Evolutionary conservation across 2,329 filamentous ascomycete genomes (phyloP).

Genomic region (Alternaria infectoria): DNA sequence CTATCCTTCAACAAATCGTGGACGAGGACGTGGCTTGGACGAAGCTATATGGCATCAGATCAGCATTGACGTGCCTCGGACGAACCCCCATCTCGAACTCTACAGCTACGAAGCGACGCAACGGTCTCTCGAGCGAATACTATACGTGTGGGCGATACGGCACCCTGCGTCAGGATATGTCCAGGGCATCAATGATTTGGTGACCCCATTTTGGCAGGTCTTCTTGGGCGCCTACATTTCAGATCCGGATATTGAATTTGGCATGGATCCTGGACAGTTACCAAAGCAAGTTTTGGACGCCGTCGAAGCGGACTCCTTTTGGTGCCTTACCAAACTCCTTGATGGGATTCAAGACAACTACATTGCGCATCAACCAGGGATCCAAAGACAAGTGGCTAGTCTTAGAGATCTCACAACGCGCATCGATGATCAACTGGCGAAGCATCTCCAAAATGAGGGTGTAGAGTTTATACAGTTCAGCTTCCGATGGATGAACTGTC

Average conservation of each 20-base stretch:
- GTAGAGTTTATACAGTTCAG: constrained; percentile 99
- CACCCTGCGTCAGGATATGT: constrained; percentile 98
- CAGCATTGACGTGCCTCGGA: constrained; percentile 95
- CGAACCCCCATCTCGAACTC: constrained; percentile 92
- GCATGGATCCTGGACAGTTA: constrained; percentile 96
- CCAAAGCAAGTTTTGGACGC: constrained; percentile 91
- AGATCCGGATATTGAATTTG: constrained; percentile 88
- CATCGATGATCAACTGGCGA: constrained; percentile 83
- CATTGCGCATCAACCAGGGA: constrained; percentile 95
- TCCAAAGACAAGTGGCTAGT: constrained; percentile 89
- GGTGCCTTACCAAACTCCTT: constrained; percentile 97
- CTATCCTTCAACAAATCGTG: constrained; percentile 58
- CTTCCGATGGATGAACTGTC: constrained; percentile 99
- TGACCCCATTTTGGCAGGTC: constrained; percentile 97
- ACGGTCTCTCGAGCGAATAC: constrained; percentile 87
- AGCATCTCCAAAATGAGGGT: constrained; percentile 86
- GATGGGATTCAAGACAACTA: constrained; percentile 99
- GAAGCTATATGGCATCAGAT: constrained; percentile 99
- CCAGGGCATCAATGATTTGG: constrained; percentile 97
- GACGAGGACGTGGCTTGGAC: constrained; percentile 78
- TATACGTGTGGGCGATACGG: constrained; percentile 97
- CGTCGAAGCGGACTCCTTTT: constrained; percentile 97
- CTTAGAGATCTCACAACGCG: constrained; percentile 87
- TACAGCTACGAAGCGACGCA: constrained; percentile 98
- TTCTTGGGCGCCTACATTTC: constrained; percentile 94